These are phyloP conservation scores for Marvania coccoides DNA, from an alignment of 139 green algal species.

Conservation along the genomic window DNA sequence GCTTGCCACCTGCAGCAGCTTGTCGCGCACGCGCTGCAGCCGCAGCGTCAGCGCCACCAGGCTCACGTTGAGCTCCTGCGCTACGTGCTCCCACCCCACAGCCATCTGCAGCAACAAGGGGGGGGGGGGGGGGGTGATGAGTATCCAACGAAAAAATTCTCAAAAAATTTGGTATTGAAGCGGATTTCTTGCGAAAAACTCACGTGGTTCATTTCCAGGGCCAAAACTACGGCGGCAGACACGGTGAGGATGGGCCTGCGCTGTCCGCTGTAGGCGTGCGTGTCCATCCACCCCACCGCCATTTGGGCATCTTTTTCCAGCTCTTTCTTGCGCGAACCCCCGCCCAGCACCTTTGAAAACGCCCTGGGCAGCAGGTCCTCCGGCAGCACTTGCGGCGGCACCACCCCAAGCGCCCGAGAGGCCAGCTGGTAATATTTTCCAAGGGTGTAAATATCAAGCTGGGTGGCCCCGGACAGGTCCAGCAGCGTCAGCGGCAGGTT, in stretches of 20 bases:
- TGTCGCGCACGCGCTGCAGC: not conserved
- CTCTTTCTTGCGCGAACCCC: not conserved
- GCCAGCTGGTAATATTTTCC: not conserved
- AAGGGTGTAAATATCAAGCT: not conserved
- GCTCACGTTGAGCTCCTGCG: not conserved
- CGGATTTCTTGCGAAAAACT: too few species aligned
- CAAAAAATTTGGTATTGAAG: too few species aligned
- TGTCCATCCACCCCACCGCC: not conserved
- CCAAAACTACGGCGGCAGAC: not conserved
- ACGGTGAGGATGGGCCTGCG: not conserved
- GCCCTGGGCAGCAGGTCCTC: not conserved
- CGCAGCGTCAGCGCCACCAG: not conserved
- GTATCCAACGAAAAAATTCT: too few species aligned
- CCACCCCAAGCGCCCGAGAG: not conserved
- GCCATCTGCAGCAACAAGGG: not conserved
- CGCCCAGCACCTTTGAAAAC: not conserved
- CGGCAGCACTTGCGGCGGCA: not conserved
- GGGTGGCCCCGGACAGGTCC: not conserved
- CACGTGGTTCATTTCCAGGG: slow-evolving; percentile 11
- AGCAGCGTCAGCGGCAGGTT: not conserved
- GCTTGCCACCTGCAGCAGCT: not conserved
- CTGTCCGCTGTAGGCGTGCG: not conserved
- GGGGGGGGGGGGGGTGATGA: not conserved
- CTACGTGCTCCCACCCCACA: not conserved
- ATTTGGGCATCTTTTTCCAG: slow-evolving; percentile 1